These are phyloP conservation scores for Striga hermonthica DNA, from an alignment of 305 asterid species.

Conservation along the genomic window DNA sequence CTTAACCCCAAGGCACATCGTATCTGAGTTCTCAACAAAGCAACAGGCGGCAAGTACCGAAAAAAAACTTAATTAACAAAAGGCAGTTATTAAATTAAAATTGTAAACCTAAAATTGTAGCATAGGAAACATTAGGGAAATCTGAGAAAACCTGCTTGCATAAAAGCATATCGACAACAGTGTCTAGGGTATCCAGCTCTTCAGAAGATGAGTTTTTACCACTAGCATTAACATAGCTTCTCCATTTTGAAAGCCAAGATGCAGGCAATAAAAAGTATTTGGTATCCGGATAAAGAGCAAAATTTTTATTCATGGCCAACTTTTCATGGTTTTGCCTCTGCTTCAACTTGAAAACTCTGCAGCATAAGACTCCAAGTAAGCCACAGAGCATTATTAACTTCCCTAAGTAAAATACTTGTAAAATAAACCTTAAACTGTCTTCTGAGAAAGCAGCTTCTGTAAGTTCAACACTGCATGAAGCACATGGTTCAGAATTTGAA, in stretches of 20 bases:
- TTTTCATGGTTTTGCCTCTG: constrained; percentile 86
- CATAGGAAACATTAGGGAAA: constrained; percentile 23
- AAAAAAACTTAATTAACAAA: background rate
- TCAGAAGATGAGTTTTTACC: constrained; percentile 59
- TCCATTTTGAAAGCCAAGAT: constrained; percentile 87
- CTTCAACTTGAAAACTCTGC: constrained; percentile 87
- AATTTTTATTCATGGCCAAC: constrained; percentile 59
- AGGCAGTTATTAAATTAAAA: background rate
- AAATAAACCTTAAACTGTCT: constrained; percentile 72
- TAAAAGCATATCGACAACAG: constrained; percentile 56
- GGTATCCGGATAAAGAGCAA: constrained; percentile 50
- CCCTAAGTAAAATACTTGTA: constrained; percentile 27
- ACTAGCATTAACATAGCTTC: constrained; percentile 63
- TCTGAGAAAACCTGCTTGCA: constrained; percentile 66
- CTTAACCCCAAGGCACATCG: constrained; percentile 24
- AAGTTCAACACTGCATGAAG: constrained; percentile 63
- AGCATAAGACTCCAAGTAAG: constrained; percentile 42
- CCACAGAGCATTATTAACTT: constrained; percentile 26
- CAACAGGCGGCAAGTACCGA: background rate
- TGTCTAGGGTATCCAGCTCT: constrained; percentile 62
- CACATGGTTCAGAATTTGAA: constrained; percentile 69
- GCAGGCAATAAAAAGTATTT: constrained; percentile 78
- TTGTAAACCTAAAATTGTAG: constrained; percentile 12
- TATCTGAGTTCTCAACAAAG: constrained; percentile 14
- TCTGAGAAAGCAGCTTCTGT: constrained; percentile 82